Conservation (phyloP, 352 stramenopile genomes). For the Pythium insidiosum region DNA sequence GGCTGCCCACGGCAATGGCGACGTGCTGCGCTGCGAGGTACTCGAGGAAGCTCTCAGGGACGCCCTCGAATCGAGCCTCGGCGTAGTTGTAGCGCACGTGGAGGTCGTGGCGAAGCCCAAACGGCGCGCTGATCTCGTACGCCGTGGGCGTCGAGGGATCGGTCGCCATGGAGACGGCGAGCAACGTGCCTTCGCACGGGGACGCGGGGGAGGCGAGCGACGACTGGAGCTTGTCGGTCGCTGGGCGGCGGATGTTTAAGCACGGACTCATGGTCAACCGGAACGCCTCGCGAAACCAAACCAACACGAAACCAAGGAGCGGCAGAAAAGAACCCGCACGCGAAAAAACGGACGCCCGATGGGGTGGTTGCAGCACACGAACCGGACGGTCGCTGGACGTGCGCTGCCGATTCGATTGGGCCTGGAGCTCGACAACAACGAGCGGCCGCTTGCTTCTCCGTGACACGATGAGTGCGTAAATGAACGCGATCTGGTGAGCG, state of each 20-base stretch:
- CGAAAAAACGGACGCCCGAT: no score
- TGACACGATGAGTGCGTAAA: no score
- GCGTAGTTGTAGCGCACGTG: conserved; percentile 86
- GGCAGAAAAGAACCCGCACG: no score
- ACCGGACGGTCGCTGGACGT: no score
- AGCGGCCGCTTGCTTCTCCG: no score
- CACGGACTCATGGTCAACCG: conserved; percentile 46
- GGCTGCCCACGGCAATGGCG: not conserved
- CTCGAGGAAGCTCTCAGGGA: conserved; percentile 77
- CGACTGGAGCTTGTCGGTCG: conserved; percentile 16
- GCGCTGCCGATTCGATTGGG: no score
- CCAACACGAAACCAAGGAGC: no score
- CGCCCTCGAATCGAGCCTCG: conserved; percentile 78
- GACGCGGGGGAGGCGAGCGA: conserved; percentile 23
- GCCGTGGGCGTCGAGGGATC: conserved; percentile 8
- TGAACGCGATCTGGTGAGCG: no score
- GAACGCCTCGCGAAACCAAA: no score
- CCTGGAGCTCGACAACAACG: no score
- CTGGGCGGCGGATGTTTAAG: conserved; percentile 35
- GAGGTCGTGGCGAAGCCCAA: conserved; percentile 72
- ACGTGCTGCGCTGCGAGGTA: conserved; percentile 28
- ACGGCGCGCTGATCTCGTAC: conserved; percentile 67
- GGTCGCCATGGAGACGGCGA: no score
- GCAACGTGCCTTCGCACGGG: conserved; percentile 22
- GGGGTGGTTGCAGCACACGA: no score